Percentiles rank a stretch among this genome's conserved stretches.
Conservation (phyloP, 1,284 basidiomycete species). For the Heterobasidion annosum region DNA sequence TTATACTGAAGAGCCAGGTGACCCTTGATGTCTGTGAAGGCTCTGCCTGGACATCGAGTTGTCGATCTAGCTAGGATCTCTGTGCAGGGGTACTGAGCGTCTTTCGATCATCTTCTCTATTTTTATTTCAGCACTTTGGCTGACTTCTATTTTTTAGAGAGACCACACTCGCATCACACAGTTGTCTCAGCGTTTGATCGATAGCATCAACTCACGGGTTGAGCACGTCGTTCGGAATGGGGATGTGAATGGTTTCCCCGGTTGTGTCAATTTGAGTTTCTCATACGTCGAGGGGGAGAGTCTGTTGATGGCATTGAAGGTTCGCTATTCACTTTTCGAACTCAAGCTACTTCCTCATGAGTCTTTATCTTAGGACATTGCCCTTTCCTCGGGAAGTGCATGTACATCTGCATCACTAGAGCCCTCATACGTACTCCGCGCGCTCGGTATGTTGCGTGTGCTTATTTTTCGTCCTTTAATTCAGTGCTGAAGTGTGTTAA, state of each 20-base stretch:
- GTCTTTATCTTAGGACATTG: slow-evolving; percentile 64
- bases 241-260: slow-evolving; percentile 80
- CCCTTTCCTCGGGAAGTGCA: slow-evolving; percentile 95
- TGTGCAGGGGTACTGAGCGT: slow-evolving; percentile 88
- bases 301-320: slow-evolving; percentile 97
- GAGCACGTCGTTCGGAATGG: slow-evolving; percentile 94
- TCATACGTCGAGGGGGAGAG: slow-evolving; percentile 98
- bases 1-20: slow-evolving; percentile 18
- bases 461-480: background rate
- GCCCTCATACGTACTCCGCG: slow-evolving; percentile 96
- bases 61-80: slow-evolving; percentile 53
- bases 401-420: slow-evolving; percentile 98
- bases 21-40: slow-evolving; percentile 6
- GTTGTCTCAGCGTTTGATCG: slow-evolving; percentile 78
- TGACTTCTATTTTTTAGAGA: slow-evolving; percentile 38
- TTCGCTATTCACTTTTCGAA: slow-evolving; percentile 28
- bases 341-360: background rate
- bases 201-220: slow-evolving; percentile 76
- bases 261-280: slow-evolving; percentile 94
- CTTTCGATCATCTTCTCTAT: slow-evolving; percentile 1
- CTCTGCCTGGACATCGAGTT: slow-evolving; percentile 8
- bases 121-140: slow-evolving; percentile 2
- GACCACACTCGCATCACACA: slow-evolving; percentile 76
- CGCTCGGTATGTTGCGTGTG: slow-evolving; percentile 53
- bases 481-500: slow-evolving; percentile 1